Base-by-base conservation (phyloP, 768 basidiomycete genomes). In the Amanita jacksonii region DNA sequence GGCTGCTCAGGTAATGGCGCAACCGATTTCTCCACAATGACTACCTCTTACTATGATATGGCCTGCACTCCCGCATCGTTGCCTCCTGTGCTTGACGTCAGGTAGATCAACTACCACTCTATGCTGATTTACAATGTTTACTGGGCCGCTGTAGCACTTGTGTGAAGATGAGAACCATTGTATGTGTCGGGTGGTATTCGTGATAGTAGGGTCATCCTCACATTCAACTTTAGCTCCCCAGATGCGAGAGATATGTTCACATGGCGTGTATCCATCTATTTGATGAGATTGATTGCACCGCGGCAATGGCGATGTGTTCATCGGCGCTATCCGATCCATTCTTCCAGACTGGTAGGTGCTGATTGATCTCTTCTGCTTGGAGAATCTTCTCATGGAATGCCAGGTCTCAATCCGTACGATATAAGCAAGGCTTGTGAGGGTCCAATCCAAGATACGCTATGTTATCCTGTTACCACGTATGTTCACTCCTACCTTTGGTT, bases 331-430 rank as follows among this genome's bases (percentile, higher is more conserved):
- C 63, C 20, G 57, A 50, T 44, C 62, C 68, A 30, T 59, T 69
- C 63, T 47, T 63, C 53, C 52, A 63, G 47, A 64, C 65, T 49
- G 61, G 69, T 72, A 28, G 56, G 71, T 49, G 28, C 4, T 3
- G 18, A 35, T 30, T 8, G 20, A 30, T 31, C 3, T 8, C n/a
- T n/a, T n/a, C n/a, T n/a, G n/a, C n/a, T n/a, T n/a, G n/a, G n/a
- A n/a, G n/a, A n/a, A n/a, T n/a, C n/a, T n/a, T n/a, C n/a, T n/a
- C n/a, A n/a, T n/a, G n/a, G n/a, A n/a, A n/a, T n/a, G 15, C 8
- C 39, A 69, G 69, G 66, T 10, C 61, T 62, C 57, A 79, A 79
- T 54, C 75, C 73, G 1, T 87, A 89, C 54, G 84, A 89, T 53
- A 73, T 89, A 40, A 79, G 72, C 53, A 70, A 72, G 53, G 59